Conservation (phyloP, 345 rosid genomes). For the Luvunga scandens region DNA sequence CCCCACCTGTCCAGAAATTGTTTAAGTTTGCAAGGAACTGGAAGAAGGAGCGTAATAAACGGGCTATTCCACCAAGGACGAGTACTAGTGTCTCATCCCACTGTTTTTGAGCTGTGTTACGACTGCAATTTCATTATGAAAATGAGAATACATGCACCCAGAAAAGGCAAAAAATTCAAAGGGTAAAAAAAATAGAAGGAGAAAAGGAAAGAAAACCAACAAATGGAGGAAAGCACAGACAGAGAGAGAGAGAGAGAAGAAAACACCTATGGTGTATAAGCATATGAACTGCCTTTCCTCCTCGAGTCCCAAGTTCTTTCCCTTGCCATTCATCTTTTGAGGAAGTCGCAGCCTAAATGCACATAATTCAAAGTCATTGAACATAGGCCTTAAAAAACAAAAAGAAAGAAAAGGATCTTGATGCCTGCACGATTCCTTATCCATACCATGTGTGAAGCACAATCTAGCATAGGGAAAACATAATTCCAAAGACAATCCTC, state of each 20-base stretch:
- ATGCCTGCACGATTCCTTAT: conserved; percentile 14
- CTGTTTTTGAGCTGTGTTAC: conserved; percentile 96
- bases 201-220: neutral
- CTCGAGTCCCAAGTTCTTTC: conserved; percentile 90
- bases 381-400: conserved; percentile 2
- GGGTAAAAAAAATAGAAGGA: neutral
- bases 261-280: conserved; percentile 92
- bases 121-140: conserved; percentile 51
- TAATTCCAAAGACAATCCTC: conserved; percentile 98
- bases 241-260: neutral
- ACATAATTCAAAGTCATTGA: conserved; percentile 18
- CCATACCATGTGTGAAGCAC: conserved; percentile 89
- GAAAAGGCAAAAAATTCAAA: conserved; percentile 3
- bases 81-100: conserved; percentile 99
- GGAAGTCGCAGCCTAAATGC: conserved; percentile 87
- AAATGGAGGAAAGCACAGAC: neutral
- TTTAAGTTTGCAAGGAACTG: conserved; percentile 73
- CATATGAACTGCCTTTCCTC: conserved; percentile 98
- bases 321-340: conserved; percentile 99
- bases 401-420: neutral
- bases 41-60: conserved; percentile 87
- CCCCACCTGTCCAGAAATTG: conserved; percentile 88
- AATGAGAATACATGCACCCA: conserved; percentile 15
- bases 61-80: conserved; percentile 93
- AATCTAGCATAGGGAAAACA: conserved; percentile 83